phyloP scores from a whole-genome alignment of 345 rosid species.

The Angophora floribunda region DNA sequence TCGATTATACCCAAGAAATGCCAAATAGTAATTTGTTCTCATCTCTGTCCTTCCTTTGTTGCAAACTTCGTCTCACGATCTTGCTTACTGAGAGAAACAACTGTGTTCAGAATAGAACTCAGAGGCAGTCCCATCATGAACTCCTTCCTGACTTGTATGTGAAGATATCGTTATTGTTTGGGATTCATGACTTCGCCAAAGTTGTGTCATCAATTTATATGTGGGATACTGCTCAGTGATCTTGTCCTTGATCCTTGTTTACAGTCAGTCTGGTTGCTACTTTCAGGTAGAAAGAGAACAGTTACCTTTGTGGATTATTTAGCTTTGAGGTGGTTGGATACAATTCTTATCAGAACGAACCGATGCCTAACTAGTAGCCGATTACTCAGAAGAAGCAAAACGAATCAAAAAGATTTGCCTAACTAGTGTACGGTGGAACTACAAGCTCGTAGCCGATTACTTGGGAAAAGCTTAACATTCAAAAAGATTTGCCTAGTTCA shows the following conservation, averaged over 20 bases:
- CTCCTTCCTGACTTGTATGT: not conserved
- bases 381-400: not conserved
- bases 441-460: not conserved
- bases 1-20: not conserved
- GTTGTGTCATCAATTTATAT: not conserved
- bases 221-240: not conserved
- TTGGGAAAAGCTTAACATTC: not conserved
- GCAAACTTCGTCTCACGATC: not conserved
- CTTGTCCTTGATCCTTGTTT: not conserved
- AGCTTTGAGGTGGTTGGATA: not conserved
- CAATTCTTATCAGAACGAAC: not conserved
- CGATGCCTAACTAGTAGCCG: not conserved
- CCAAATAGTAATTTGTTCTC: not conserved
- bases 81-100: not conserved
- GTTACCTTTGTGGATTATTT: not conserved
- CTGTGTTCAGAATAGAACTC: too few species aligned
- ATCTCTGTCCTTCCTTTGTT: not conserved
- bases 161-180: not conserved
- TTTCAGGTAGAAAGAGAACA: not conserved
- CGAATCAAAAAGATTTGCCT: not conserved
- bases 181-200: not conserved
- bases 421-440: not conserved
- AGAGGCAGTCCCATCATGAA: not conserved
- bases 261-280: not conserved
- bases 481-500: not conserved